Evolutionary conservation across 257 asterid genomes (phyloP), one percentile per base, ranked within the genome.

Genomic region (Nicotiana attenuata): DNA sequence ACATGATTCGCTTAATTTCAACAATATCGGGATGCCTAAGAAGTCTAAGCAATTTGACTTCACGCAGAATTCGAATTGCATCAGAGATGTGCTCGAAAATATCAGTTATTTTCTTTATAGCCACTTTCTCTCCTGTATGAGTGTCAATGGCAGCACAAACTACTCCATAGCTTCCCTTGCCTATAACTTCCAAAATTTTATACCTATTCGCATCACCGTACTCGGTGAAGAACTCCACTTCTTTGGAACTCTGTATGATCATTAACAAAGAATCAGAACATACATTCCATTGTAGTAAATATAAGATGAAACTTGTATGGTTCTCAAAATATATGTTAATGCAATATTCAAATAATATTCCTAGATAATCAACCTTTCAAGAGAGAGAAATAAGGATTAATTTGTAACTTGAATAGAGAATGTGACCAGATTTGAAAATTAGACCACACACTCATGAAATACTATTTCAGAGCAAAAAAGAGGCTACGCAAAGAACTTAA

Each of bases 141-240:
- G 97, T 92, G 89, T 94, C 98, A 65, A 90, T 84, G 78, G 98
- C 98, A 52, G 98, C 94, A 85, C 98, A 93, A 63, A 93, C 98
- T 84, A 94, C 98, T 81, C 98, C 98, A 87, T 94, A 94, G 87
- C 98, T 94, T 64, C 98, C 97, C 84, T 92, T 94, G 80, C 98
- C 97, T 78, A 94, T 85, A 76, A 94, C 92, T 87, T 94, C 98
- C 87, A 93, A 83, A 85, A 93, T 94, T 82, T 92, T 93, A 86
- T 94, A 94, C 83, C 97, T 83, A 82, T 89, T 93, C 38, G 97
- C 97, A 73, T 93, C 98, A 53, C 97, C 98, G 45, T 93, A 93
- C 87, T 91, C 98, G 0, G 96, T 91, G 80, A 94, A 94, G 83
- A 93, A 94, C 9, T 94, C 97, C 8, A 80, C 65, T 76, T 91